These are phyloP conservation scores for Metarhizium guizhouense DNA, from an alignment of 2,329 filamentous ascomycete species.

Conservation along the genomic window DNA sequence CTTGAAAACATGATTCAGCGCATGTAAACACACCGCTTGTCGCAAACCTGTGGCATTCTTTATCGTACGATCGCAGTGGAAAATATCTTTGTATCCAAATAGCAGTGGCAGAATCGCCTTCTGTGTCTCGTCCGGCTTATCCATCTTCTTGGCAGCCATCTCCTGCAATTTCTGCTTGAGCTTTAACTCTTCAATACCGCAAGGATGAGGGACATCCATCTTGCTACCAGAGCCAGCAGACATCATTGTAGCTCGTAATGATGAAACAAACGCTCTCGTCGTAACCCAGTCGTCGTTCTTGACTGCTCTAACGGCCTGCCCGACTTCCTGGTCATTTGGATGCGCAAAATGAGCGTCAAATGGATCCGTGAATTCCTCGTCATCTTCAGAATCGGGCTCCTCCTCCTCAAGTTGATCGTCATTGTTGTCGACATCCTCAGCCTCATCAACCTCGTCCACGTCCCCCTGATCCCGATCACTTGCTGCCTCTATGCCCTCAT, in stretches of 20 bases:
- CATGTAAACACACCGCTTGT: slow-evolving; percentile 69
- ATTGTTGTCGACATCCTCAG: slow-evolving; percentile 10
- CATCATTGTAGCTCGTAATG: slow-evolving; percentile 38
- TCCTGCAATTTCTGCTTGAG: slow-evolving; percentile 52
- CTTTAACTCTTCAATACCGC: slow-evolving; percentile 56
- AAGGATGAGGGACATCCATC: slow-evolving; percentile 20
- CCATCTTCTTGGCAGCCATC: slow-evolving; percentile 41
- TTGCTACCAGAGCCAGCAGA: slow-evolving; percentile 32
- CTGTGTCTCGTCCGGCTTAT: slow-evolving; percentile 52
- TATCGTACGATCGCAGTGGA: slow-evolving; percentile 65
- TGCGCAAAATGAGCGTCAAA: slow-evolving; percentile 74
- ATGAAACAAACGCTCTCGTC: slow-evolving; percentile 35
- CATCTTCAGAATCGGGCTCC: slow-evolving; percentile 34
- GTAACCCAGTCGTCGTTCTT: slow-evolving; percentile 42
- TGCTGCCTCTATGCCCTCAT: slow-evolving; percentile 18
- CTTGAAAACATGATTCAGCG: slow-evolving; percentile 88
- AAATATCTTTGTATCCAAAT: slow-evolving; percentile 74
- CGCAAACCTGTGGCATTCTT: slow-evolving; percentile 61
- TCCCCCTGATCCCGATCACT: slow-evolving; percentile 27
- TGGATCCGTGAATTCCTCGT: slow-evolving; percentile 53
- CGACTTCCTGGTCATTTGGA: slow-evolving; percentile 53
- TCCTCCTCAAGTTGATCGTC: slow-evolving; percentile 15
- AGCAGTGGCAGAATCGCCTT: slow-evolving; percentile 60
- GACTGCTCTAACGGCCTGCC: slow-evolving; percentile 41
- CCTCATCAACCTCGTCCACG: slow-evolving; percentile 16